A percentile compares a stretch with the other conserved stretches of the same genome.
Evolutionary conservation across 1,284 basidiomycete genomes (phyloP).

Genomic region (Cystobasidium pallidum): DNA sequence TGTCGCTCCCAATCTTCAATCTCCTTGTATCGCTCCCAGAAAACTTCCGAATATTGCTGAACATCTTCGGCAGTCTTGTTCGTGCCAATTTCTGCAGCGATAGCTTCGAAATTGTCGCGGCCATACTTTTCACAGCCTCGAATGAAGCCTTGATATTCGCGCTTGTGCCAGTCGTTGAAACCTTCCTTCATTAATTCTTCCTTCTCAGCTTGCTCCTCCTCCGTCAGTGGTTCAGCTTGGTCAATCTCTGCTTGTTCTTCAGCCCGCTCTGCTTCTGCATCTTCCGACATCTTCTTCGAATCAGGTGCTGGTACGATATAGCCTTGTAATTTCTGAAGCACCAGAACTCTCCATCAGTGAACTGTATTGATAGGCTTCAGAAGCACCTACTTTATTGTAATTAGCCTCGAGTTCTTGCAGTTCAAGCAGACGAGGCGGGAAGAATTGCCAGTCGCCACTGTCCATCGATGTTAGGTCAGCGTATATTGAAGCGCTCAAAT

Average conservation of each 20-base stretch:
- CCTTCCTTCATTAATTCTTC: slow-evolving; percentile 70
- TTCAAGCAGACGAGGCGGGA: slow-evolving; percentile 76
- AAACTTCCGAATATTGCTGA: slow-evolving; percentile 77
- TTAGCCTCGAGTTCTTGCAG: slow-evolving; percentile 87
- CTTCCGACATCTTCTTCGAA: slow-evolving; percentile 75
- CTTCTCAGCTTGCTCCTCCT: slow-evolving; percentile 79
- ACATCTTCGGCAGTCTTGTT: slow-evolving; percentile 79
- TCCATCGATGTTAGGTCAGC: neutral
- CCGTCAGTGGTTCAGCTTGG: slow-evolving; percentile 79
- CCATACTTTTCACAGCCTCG: slow-evolving; percentile 83
- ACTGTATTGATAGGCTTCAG: neutral
- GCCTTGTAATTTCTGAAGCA: slow-evolving; percentile 67
- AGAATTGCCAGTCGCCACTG: slow-evolving; percentile 86
- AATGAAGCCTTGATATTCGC: slow-evolving; percentile 92
- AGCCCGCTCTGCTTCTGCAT: slow-evolving; percentile 77
- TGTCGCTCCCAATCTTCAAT: slow-evolving; percentile 78
- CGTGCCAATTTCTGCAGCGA: slow-evolving; percentile 82
- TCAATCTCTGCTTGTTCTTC: slow-evolving; percentile 71
- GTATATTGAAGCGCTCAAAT: too few relatives aligned
- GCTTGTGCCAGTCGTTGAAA: slow-evolving; percentile 88
- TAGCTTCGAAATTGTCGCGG: slow-evolving; percentile 71
- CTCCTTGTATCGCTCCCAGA: slow-evolving; percentile 87
- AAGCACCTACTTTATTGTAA: slow-evolving; percentile 70
- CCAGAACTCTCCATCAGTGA: neutral
- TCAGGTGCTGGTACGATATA: slow-evolving; percentile 72